phyloP scores from a whole-genome alignment of 2,329 filamentous ascomycete species.

The Mollisiaceae sp. region DNA sequence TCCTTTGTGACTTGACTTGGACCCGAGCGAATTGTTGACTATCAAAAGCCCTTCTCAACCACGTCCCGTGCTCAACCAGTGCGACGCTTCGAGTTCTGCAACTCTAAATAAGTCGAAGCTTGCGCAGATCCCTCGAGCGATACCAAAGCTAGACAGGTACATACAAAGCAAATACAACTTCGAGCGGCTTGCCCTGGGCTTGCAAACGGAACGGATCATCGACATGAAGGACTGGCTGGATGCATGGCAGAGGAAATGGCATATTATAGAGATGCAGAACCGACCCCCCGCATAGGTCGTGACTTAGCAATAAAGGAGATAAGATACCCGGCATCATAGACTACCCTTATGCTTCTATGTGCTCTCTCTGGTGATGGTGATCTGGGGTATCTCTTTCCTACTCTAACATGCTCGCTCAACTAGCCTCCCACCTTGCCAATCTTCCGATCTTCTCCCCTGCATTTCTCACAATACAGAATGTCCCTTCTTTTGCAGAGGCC shows the following conservation, averaged over 20 bases:
- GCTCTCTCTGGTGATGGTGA: background rate
- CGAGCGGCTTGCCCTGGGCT: conserved; percentile 22
- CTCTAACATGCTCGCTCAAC: conserved; percentile 13
- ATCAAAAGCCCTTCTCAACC: background rate
- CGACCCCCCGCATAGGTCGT: background rate
- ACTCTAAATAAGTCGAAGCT: background rate
- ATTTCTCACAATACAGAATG: conserved; percentile 80
- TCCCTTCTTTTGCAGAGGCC: conserved; percentile 48
- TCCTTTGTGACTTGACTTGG: background rate
- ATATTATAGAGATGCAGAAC: background rate
- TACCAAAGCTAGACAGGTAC: conserved; percentile 29
- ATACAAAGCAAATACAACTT: conserved; percentile 20
- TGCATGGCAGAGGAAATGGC: conserved; percentile 28
- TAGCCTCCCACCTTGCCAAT: conserved; percentile 75
- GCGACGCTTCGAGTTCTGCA: background rate
- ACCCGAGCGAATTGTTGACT: background rate
- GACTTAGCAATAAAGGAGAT: background rate
- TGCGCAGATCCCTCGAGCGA: background rate
- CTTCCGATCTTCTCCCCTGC: conserved; percentile 80
- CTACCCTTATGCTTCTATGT: background rate
- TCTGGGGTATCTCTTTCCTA: background rate
- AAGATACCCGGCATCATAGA: background rate
- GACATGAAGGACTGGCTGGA: conserved; percentile 9
- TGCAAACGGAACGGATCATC: background rate
- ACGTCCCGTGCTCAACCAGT: background rate